Conservation (phyloP, 2,329 filamentous ascomycete species). For the Raffaelea deltoideospora region DNA sequence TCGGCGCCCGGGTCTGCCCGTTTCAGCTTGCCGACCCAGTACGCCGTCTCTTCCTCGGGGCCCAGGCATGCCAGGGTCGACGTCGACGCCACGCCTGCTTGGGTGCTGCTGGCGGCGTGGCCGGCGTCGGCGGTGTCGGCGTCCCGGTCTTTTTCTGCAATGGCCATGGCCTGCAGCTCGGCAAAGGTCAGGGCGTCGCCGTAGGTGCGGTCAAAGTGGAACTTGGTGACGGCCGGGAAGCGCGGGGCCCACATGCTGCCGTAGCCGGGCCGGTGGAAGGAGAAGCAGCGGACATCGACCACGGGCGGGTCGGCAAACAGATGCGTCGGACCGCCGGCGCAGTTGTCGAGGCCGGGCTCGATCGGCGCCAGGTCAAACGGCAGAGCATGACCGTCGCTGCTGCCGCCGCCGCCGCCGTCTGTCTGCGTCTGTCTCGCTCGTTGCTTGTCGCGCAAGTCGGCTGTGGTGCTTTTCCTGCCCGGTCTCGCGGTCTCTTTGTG, state of each 20-base stretch:
- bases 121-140: background rate
- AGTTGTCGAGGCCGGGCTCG: constrained; percentile 25
- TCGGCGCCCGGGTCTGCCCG: constrained; percentile 33
- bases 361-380: constrained; percentile 27
- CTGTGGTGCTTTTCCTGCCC: too few relatives aligned
- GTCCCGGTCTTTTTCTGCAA: constrained; percentile 15
- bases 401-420: too few relatives aligned
- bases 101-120: too few relatives aligned
- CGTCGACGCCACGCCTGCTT: too few relatives aligned
- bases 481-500: constrained; percentile 17
- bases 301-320: constrained; percentile 59
- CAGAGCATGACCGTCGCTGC: too few relatives aligned
- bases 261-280: constrained; percentile 58
- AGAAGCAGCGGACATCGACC: constrained; percentile 66
- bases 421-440: too few relatives aligned
- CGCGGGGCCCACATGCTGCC: constrained; percentile 58
- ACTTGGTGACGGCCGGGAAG: constrained; percentile 61
- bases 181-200: constrained; percentile 53
- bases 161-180: constrained; percentile 50
- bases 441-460: too few relatives aligned
- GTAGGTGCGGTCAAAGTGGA: constrained; percentile 61
- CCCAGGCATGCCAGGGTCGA: constrained; percentile 13
- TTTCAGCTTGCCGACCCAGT: constrained; percentile 48
- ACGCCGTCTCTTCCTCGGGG: constrained; percentile 32
- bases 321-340: constrained; percentile 24